phyloP scores from a whole-genome alignment of 129 eudicot species.

The Tagetes erecta region DNA sequence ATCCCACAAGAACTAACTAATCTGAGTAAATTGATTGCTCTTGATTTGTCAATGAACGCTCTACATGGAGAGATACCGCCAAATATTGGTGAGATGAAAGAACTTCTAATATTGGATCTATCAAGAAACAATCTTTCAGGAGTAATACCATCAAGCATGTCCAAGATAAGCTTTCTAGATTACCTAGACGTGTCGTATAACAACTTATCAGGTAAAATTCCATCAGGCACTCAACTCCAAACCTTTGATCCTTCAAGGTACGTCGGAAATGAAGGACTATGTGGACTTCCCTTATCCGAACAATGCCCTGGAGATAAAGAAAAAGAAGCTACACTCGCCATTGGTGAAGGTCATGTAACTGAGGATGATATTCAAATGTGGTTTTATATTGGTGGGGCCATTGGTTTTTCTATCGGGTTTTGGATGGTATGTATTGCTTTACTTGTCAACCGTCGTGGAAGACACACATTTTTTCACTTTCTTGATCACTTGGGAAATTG shows the following conservation, averaged over 20 bases:
- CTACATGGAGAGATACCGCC: neutral
- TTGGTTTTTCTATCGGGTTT: conserved; percentile 22
- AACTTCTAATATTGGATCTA: conserved; percentile 26
- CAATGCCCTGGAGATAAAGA: neutral
- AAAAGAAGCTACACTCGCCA: neutral
- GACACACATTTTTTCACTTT: conserved; percentile 4
- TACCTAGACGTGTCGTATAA: conserved; percentile 9
- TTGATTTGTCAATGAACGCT: conserved; percentile 29
- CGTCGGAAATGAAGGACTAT: conserved; percentile 1
- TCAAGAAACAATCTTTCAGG: conserved; percentile 41
- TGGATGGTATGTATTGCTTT: conserved; percentile 11
- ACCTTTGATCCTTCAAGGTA: conserved; percentile 14
- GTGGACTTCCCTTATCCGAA: conserved; percentile 10
- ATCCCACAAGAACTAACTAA: neutral
- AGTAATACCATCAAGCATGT: conserved; percentile 31
- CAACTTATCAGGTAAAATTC: conserved; percentile 1
- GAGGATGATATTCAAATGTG: neutral
- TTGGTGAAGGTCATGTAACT: neutral
- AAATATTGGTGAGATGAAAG: conserved; percentile 25
- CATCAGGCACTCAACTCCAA: conserved; percentile 24
- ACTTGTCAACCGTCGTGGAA: conserved; percentile 6
- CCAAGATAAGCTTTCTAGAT: neutral
- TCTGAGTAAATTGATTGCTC: neutral
- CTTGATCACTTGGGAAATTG: neutral
- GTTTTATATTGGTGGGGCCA: conserved; percentile 20